phyloP scores from a whole-genome alignment of 1,284 basidiomycete species.

The Pseudozyma sp. region DNA sequence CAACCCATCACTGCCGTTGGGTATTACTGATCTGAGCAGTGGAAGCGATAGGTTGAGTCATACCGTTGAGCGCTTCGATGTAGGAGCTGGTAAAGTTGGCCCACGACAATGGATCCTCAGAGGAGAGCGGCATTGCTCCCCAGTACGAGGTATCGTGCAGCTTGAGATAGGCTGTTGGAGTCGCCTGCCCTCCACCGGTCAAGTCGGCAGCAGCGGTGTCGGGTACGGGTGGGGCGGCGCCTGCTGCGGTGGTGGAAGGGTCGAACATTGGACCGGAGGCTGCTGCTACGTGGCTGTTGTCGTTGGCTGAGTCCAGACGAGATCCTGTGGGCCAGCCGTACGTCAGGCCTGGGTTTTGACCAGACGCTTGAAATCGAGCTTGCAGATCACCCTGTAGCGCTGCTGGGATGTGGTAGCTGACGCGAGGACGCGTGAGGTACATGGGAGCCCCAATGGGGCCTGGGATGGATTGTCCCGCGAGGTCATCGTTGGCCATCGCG shows the following conservation, averaged over 20 bases:
- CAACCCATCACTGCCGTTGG: not conserved
- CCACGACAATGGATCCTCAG: slow-evolving; percentile 47
- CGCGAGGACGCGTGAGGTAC: slow-evolving; percentile 24
- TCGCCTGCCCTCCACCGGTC: slow-evolving; percentile 8
- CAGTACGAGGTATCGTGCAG: slow-evolving; percentile 53
- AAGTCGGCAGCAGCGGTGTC: not conserved
- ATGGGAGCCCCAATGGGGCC: slow-evolving; percentile 48
- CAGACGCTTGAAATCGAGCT: slow-evolving; percentile 34
- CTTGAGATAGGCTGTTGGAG: slow-evolving; percentile 42
- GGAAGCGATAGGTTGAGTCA: slow-evolving; percentile 16
- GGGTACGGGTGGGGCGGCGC: not conserved
- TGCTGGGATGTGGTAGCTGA: slow-evolving; percentile 19
- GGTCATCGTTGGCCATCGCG: slow-evolving; percentile 5
- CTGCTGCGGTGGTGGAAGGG: not conserved
- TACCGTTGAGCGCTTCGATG: slow-evolving; percentile 49
- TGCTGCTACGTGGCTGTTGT: not conserved
- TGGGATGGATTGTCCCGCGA: slow-evolving; percentile 17
- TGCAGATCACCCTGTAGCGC: slow-evolving; percentile 30
- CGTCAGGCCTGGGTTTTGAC: slow-evolving; percentile 26
- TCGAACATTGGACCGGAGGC: not conserved
- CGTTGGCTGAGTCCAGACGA: not conserved
- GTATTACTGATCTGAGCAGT: not conserved
- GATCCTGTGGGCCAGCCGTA: slow-evolving; percentile 27
- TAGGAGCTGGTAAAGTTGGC: slow-evolving; percentile 51
- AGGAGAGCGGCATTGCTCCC: slow-evolving; percentile 50